Conservation (phyloP, 805 yeast genomes). For the Ogataea pignaliae region DNA sequence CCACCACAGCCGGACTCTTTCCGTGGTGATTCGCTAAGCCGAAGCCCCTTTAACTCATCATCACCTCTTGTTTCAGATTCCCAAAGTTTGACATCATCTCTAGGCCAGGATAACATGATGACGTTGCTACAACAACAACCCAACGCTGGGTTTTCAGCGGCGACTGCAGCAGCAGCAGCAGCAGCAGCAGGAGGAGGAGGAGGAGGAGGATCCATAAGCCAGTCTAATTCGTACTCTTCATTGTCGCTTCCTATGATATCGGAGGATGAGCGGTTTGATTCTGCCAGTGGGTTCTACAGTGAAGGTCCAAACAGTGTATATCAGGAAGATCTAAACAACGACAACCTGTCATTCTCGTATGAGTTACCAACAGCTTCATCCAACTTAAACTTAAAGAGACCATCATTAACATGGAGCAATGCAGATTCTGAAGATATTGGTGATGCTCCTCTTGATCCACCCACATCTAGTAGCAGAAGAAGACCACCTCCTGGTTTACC, state of each 20-base stretch:
- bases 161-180: too few species aligned
- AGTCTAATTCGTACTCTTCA: conserved; percentile 15
- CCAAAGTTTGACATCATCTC: not conserved
- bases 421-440: not conserved
- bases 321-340: not conserved
- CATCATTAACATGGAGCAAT: not conserved
- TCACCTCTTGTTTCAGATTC: not conserved
- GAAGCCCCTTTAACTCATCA: not conserved
- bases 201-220: conserved; percentile 3
- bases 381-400: not conserved
- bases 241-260: conserved; percentile 18
- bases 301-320: not conserved
- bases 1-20: not conserved
- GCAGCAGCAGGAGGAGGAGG: too few species aligned
- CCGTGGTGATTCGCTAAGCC: not conserved
- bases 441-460: too few species aligned
- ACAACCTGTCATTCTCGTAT: not conserved
- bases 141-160: too few species aligned
- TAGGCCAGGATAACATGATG: too few species aligned
- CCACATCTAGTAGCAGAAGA: too few species aligned
- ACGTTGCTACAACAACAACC: too few species aligned
- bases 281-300: not conserved
- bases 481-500: too few species aligned
- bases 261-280: conserved; percentile 13
- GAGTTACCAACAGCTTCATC: not conserved